Conservation (phyloP, 2,329 filamentous ascomycete genomes). For the Metarhizium anisopliae region DNA sequence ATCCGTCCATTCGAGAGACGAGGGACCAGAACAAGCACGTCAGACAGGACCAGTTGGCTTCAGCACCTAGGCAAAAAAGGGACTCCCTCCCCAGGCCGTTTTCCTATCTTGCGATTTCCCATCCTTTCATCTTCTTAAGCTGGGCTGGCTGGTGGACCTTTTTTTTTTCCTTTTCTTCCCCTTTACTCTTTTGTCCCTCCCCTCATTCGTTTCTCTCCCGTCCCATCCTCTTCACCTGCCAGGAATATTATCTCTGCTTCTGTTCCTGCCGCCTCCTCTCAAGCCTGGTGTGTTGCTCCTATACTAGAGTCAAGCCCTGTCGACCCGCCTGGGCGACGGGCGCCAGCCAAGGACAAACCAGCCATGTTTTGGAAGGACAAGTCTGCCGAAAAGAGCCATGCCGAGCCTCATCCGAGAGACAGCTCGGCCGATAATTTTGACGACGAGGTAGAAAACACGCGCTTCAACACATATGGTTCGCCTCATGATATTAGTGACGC, state of each 20-base stretch:
- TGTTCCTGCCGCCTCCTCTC: neutral
- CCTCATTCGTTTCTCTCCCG: neutral
- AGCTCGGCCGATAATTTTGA: conserved; percentile 11
- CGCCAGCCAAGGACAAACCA: neutral
- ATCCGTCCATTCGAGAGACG: neutral
- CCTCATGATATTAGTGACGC: conserved; percentile 19
- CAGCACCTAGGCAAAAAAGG: neutral
- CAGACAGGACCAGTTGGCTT: neutral
- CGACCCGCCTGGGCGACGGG: neutral
- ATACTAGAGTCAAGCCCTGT: neutral
- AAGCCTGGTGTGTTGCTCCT: neutral
- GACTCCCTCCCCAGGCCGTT: neutral
- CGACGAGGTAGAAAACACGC: conserved; percentile 6
- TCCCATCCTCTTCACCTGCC: neutral
- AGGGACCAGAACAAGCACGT: neutral
- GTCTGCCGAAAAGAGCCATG: neutral
- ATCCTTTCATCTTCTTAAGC: neutral
- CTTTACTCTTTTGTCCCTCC: neutral
- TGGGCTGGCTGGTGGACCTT: neutral
- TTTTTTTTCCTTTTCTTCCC: neutral
- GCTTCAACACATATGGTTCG: conserved; percentile 10
- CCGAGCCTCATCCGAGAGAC: conserved; percentile 6
- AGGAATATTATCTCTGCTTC: neutral
- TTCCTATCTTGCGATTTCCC: neutral
- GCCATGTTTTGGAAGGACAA: conserved; percentile 2